Percentiles rank a stretch among this genome's conserved stretches.
Conservation (phyloP, 2,329 filamentous ascomycete species). For the Myriosclerotinia duriaeana region DNA sequence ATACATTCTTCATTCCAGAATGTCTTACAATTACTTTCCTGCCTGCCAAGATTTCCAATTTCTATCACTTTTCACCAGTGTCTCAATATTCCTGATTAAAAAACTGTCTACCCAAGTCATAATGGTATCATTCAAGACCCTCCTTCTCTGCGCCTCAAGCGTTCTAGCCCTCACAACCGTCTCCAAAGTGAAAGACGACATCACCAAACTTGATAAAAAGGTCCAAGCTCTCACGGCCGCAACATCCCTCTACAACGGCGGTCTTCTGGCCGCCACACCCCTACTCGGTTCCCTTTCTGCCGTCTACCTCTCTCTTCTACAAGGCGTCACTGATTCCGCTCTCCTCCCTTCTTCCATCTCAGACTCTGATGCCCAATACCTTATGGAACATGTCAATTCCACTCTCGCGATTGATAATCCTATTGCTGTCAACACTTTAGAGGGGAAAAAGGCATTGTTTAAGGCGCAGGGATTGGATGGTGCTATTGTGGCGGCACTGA, state of each 20-base stretch:
- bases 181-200: neutral
- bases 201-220: neutral
- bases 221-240: neutral
- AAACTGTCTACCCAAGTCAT: neutral
- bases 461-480: neutral
- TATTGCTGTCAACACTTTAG: neutral
- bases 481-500: neutral
- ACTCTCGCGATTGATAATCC: neutral
- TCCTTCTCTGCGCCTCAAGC: neutral
- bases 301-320: neutral
- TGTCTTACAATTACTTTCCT: neutral
- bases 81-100: no score
- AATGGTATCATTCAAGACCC: constrained; percentile 3
- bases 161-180: neutral
- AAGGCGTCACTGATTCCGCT: constrained; percentile 1
- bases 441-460: neutral
- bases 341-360: neutral
- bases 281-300: neutral
- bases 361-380: neutral
- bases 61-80: no score
- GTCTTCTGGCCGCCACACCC: neutral
- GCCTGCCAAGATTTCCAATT: neutral
- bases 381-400: neutral
- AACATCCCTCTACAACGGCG: neutral
- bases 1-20: neutral